Evolutionary conservation across 768 basidiomycete species (phyloP).

Genomic region (Scleroderma bovista): DNA sequence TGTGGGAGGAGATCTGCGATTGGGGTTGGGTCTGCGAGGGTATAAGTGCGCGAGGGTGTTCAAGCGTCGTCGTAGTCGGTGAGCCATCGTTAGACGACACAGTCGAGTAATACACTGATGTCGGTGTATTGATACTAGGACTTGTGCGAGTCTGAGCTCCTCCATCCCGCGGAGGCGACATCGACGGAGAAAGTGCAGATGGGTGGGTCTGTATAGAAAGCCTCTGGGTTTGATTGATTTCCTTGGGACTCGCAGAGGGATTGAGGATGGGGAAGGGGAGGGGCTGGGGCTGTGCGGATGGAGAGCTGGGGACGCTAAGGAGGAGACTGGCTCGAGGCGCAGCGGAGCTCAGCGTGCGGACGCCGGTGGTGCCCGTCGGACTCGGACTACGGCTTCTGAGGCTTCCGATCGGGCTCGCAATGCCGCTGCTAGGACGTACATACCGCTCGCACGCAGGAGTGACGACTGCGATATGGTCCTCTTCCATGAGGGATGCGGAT

Average conservation of each 20-base stretch:
- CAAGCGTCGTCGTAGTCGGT: conserved; percentile 32
- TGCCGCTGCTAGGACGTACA: conserved; percentile 39
- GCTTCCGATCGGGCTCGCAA: conserved; percentile 59
- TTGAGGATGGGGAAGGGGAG: conserved; percentile 20
- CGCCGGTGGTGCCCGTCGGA: conserved; percentile 32
- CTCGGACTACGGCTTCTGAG: conserved; percentile 66
- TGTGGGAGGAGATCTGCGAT: conserved; percentile 10
- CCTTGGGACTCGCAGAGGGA: conserved; percentile 21
- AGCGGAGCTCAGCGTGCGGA: conserved; percentile 19
- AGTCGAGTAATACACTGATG: conserved; percentile 45
- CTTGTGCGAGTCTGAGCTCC: conserved; percentile 13
- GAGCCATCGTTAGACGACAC: conserved; percentile 34
- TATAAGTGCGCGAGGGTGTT: conserved; percentile 23
- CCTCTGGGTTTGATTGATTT: conserved; percentile 8
- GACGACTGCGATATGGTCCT: conserved; percentile 58
- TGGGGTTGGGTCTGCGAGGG: conserved; percentile 17
- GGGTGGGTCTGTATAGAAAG: conserved; percentile 23
- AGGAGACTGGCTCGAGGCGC: conserved; percentile 40
- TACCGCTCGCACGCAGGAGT: conserved; percentile 40
- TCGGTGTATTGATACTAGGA: conserved; percentile 38
- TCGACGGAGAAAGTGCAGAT: conserved; percentile 1
- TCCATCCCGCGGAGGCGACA: not conserved
- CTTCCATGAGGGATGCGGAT: conserved; percentile 38
- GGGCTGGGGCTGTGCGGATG: conserved; percentile 14
- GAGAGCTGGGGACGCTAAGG: conserved; percentile 41